phyloP scores from a whole-genome alignment of 768 basidiomycete species.

The Amanita muscaria region DNA sequence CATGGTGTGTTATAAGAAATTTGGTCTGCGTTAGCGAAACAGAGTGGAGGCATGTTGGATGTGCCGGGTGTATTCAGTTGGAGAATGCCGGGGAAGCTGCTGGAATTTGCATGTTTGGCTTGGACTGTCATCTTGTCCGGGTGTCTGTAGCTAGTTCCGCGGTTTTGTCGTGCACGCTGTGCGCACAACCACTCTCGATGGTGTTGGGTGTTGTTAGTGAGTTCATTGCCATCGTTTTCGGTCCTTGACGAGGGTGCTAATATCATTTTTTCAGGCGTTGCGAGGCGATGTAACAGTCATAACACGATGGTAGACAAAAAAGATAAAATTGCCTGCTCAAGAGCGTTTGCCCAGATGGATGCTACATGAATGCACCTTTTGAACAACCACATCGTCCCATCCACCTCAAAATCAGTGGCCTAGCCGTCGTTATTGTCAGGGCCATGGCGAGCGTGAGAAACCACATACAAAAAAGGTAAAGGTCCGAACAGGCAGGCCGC shows the following conservation, averaged over 20 bases:
- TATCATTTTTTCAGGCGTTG: too few relatives aligned
- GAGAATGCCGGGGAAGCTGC: neutral
- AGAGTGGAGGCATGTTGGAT: too few relatives aligned
- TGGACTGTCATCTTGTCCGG: slow-evolving; percentile 4
- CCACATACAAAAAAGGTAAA: neutral
- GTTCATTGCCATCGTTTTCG: neutral
- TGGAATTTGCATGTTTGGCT: neutral
- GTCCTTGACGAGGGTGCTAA: neutral
- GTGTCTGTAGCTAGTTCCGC: neutral
- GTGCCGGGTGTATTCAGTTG: too few relatives aligned
- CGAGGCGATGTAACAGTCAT: too few relatives aligned
- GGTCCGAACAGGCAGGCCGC: neutral
- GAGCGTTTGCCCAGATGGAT: too few relatives aligned
- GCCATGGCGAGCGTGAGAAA: slow-evolving; percentile 3
- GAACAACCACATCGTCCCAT: too few relatives aligned
- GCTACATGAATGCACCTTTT: too few relatives aligned
- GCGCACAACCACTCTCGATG: neutral
- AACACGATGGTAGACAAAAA: too few relatives aligned
- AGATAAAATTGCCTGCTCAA: too few relatives aligned
- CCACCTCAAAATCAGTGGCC: neutral
- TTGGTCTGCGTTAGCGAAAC: too few relatives aligned
- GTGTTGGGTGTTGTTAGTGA: too few relatives aligned
- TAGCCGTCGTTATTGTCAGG: neutral
- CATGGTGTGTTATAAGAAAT: too few relatives aligned
- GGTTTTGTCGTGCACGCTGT: neutral